phyloP scores from a whole-genome alignment of 129 eudicot species.

The Centella asiatica region DNA sequence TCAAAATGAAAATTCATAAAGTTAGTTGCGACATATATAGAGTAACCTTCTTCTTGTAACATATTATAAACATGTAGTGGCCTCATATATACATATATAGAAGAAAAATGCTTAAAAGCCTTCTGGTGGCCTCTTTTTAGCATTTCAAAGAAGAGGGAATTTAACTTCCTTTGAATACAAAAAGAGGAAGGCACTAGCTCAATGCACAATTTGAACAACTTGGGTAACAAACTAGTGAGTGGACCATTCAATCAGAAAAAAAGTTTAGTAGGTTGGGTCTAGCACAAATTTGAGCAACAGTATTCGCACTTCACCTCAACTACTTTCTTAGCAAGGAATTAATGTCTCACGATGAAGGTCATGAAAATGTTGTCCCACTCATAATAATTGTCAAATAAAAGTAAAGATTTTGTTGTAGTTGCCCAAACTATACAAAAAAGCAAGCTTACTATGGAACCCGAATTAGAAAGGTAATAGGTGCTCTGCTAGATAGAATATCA shows the following conservation, averaged over 20 bases:
- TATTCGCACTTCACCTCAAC: background rate
- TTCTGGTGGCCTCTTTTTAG: background rate
- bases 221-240: background rate
- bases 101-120: background rate
- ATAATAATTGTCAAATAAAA: background rate
- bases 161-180: background rate
- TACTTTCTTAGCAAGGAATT: background rate
- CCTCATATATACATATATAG: no score
- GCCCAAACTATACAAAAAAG: background rate
- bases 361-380: background rate
- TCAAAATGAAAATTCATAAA: slow-evolving; percentile 11
- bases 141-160: background rate
- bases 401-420: background rate
- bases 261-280: background rate
- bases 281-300: background rate
- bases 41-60: background rate
- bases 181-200: background rate
- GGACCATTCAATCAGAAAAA: background rate
- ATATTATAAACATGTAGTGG: background rate
- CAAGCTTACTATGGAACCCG: background rate
- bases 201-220: background rate
- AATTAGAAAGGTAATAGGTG: background rate
- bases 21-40: slow-evolving; percentile 1
- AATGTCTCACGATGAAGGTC: background rate
- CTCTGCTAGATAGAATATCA: background rate